Percentiles rank a stretch among this genome's conserved stretches.
Conservation (phyloP, 2,329 filamentous ascomycete genomes). For the Aspergillus persii region DNA sequence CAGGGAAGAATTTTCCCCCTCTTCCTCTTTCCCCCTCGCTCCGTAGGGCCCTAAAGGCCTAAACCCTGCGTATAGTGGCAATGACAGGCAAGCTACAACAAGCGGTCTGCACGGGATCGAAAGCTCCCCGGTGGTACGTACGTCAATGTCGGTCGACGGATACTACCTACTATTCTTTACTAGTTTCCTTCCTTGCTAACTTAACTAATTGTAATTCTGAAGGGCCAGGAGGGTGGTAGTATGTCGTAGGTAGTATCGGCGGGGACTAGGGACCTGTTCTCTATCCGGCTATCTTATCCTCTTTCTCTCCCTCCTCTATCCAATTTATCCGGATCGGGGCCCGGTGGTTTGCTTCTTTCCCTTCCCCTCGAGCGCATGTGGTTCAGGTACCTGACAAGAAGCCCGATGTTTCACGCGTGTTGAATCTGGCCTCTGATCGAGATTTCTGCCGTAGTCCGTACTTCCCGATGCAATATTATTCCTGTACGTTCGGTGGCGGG, state of each 20-base stretch:
- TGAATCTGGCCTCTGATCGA: background rate
- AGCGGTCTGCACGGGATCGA: constrained; percentile 20
- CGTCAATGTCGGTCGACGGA: background rate
- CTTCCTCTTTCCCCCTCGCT: background rate
- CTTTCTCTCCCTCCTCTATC: background rate
- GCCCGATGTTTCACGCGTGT: background rate
- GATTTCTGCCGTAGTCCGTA: background rate
- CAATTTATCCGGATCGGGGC: background rate
- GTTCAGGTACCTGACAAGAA: background rate
- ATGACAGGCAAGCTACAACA: constrained; percentile 11
- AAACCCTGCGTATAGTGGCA: constrained; percentile 5
- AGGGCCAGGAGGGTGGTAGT: background rate
- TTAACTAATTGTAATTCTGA: background rate
- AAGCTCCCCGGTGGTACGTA: constrained; percentile 5
- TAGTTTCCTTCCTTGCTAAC: background rate
- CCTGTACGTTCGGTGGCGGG: background rate
- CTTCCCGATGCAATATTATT: background rate
- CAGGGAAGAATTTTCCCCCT: background rate
- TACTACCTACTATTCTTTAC: background rate
- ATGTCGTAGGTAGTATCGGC: background rate
- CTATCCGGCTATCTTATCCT: background rate
- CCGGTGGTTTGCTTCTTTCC: background rate
- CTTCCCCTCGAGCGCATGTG: no score
- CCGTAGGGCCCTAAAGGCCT: background rate
- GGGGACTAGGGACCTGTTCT: background rate